Percentiles rank a stretch among this genome's conserved stretches.
Evolutionary conservation across 106 monocot genomes (phyloP).

Genomic region (Triglochin maritima): DNA sequence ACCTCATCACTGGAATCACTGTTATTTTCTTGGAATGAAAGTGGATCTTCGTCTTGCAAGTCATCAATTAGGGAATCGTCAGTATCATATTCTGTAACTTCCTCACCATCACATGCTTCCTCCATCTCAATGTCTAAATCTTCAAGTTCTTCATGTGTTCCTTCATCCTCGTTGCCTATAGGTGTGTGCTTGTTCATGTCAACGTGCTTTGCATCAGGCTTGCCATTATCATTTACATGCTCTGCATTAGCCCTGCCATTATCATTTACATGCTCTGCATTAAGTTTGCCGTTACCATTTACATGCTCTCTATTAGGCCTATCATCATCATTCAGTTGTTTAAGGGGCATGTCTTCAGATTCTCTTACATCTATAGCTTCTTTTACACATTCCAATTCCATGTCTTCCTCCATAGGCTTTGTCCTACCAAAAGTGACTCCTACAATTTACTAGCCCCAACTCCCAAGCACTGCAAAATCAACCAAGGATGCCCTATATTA

Average conservation of each 20-base stretch:
- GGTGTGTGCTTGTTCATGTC: no score
- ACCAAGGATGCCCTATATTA: no score
- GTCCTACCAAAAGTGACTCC: no score
- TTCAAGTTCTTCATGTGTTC: not conserved
- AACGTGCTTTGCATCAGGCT: not conserved
- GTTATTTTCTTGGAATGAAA: constrained; percentile 18
- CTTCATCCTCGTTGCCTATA: not conserved
- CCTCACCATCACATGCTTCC: constrained; percentile 21
- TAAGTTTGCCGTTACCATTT: not conserved
- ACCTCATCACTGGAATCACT: constrained; percentile 39
- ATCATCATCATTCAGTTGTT: not conserved
- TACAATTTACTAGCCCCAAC: no score
- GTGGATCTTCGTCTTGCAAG: constrained; percentile 16
- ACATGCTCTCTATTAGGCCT: not conserved
- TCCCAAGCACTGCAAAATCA: no score
- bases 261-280: not conserved
- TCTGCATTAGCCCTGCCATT: not conserved
- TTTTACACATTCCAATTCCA: no score
- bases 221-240: not conserved
- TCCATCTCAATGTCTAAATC: constrained; percentile 10
- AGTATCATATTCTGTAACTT: constrained; percentile 29
- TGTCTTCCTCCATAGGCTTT: not conserved
- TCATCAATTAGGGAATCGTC: constrained; percentile 28
- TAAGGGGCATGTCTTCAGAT: not conserved
- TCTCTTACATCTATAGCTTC: not conserved